Base-by-base conservation (phyloP, 257 asterid species). In the Verbascum thapsus region DNA sequence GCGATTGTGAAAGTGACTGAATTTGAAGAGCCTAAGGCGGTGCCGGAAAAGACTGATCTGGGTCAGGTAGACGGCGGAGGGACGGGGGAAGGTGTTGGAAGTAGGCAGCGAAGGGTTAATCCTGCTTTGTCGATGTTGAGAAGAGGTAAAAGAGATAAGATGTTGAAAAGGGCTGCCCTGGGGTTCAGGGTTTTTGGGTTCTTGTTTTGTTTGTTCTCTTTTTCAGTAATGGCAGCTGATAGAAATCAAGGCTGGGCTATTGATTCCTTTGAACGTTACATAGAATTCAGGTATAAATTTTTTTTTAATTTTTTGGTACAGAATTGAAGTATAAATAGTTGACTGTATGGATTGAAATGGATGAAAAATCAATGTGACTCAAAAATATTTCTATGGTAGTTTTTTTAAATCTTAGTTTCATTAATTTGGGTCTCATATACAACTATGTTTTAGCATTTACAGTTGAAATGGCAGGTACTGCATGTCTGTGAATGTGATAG, bases 171-270 rank as follows among this genome's bases (percentile, higher is more conserved):
- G 61, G 82, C 74, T 15, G 90, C 82, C 5, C 44, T 87, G 39
- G 90, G 94, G 43, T 81, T 83, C 53, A 75, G 96, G 76, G 61
- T 79, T 63, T 75, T 83, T 38, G 90, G 90, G 41, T 74, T 78
- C 48, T 30, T 87, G 71, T 81, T 77, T 69, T 79, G 94, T 62
- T 79, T 85, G 86, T 70, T 74, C 30, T 82, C 96, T 3, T 72
- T 83, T 58, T 79, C 94, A 16, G 87, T 87, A 2, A 77, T 87
- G 96, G 87, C 82, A 7, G 85, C 94, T 50, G 83, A 87, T 74
- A 76, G 82, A 71, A 75, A 79, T 66, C 78, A 61, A 41, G 95
- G 90, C 20, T 86, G 95, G 95, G 86, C 95, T 22, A 64, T 81
- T 35, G 95, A 86, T 76, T 86, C 95, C 1, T 86, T 83, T 42